These are phyloP conservation scores for Diophrys sp. DNA, from an alignment of 73 alveolate genomes.

Conservation along the genomic window DNA sequence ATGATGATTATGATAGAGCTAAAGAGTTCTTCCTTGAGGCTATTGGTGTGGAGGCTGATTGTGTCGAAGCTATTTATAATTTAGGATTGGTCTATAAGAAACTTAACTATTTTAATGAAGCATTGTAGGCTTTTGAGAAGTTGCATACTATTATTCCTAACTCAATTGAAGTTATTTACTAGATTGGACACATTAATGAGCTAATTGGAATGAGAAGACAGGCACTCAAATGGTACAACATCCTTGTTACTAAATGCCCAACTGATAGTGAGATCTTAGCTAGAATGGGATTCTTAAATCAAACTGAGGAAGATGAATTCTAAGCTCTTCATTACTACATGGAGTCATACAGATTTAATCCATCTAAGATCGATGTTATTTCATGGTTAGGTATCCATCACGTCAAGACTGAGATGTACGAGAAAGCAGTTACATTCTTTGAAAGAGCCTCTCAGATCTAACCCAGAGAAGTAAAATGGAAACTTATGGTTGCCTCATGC, in stretches of 20 bases:
- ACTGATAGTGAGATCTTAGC: constrained; percentile 93
- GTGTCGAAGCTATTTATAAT: constrained; percentile 99
- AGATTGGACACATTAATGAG: constrained; percentile 95
- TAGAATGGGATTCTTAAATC: constrained; percentile 89
- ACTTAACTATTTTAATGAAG: constrained; percentile 85
- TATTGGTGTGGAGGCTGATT: constrained; percentile 99
- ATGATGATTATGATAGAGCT: constrained; percentile 96
- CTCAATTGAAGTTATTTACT: constrained; percentile 93
- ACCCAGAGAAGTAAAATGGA: constrained; percentile 96
- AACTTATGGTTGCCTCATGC: constrained; percentile 96
- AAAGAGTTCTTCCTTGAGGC: constrained; percentile 99
- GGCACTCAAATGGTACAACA: constrained; percentile 95
- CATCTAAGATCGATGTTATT: constrained; percentile 90
- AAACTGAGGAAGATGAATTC: constrained; percentile 83
- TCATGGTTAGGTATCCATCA: constrained; percentile 94
- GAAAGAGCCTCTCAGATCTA: constrained; percentile 97
- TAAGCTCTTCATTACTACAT: constrained; percentile 95
- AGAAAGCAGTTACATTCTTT: constrained; percentile 95
- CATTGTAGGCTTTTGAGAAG: constrained; percentile 99
- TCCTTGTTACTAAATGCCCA: constrained; percentile 88
- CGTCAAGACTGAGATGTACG: constrained; percentile 92
- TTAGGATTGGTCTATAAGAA: constrained; percentile 95
- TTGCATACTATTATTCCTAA: constrained; percentile 96
- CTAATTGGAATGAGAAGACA: constrained; percentile 90
- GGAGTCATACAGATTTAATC: constrained; percentile 95